A percentile compares a stretch with the other conserved stretches of the same genome.
Conservation (phyloP, 352 stramenopile genomes). For the Globisporangium echinulatum region DNA sequence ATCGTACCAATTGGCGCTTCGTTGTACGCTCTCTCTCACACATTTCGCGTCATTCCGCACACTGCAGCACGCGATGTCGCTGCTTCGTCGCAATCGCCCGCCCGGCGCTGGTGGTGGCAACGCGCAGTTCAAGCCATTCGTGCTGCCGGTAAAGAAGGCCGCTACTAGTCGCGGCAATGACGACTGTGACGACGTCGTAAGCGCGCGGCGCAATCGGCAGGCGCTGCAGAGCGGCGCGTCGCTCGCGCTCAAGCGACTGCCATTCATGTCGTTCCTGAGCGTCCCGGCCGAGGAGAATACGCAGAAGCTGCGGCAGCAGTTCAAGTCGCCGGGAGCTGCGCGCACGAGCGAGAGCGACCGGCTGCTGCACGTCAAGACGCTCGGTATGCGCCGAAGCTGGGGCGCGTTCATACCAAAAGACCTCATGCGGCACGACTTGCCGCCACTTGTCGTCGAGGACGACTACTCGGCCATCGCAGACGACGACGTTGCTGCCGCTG, state of each 20-base stretch:
- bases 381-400: constrained; percentile 74
- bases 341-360: constrained; percentile 73
- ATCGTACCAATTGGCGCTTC: no score
- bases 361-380: constrained; percentile 74
- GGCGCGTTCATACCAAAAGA: constrained; percentile 34
- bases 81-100: constrained; percentile 35
- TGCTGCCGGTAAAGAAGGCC: constrained; percentile 49
- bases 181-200: constrained; percentile 23
- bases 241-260: constrained; percentile 66
- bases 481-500: constrained; percentile 18
- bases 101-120: constrained; percentile 7
- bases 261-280: constrained; percentile 78
- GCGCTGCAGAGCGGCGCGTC: constrained; percentile 43
- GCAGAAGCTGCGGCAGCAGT: constrained; percentile 51
- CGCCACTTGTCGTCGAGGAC: constrained; percentile 57
- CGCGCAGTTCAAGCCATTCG: constrained; percentile 71
- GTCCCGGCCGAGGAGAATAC: constrained; percentile 48
- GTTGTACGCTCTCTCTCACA: no score
- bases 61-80: constrained; percentile 18
- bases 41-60: no score
- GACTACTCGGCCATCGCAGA: constrained; percentile 25
- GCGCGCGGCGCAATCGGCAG: constrained; percentile 39
- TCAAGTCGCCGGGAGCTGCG: constrained; percentile 71
- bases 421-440: constrained; percentile 59
- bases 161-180: constrained; percentile 13